Percentiles rank a stretch among this genome's conserved stretches.
phyloP scores from a whole-genome alignment of 139 green algal genomes.

The Chlorella ohadii region DNA sequence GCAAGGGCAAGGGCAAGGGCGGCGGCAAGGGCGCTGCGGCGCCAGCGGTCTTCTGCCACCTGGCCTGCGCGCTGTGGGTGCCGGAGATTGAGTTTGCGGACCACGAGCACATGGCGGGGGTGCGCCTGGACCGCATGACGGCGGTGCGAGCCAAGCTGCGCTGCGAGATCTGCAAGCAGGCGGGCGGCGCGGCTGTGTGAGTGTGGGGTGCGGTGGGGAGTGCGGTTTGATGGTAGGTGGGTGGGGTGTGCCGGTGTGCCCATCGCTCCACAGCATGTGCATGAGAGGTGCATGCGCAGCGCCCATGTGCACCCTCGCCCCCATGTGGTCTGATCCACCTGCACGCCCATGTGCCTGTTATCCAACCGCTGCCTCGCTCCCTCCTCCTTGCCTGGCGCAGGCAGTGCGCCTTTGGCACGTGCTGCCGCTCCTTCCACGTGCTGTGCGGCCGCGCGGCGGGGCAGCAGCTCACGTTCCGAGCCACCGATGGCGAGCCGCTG shows the following conservation, averaged over 20 bases:
- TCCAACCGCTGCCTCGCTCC: neutral
- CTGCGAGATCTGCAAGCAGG: conserved; percentile 54
- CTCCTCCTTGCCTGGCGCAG: conserved; percentile 10
- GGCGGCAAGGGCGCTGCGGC: neutral
- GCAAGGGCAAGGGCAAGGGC: neutral
- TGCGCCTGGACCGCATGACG: conserved; percentile 37
- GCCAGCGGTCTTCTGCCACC: conserved; percentile 31
- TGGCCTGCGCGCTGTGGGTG: conserved; percentile 53
- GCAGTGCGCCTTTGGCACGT: conserved; percentile 48
- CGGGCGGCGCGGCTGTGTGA: conserved; percentile 51
- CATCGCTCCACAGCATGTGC: too few relatives aligned
- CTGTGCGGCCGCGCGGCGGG: conserved; percentile 36
- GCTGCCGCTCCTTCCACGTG: conserved; percentile 51
- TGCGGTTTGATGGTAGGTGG: neutral
- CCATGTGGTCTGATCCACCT: neutral
- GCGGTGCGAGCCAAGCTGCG: conserved; percentile 33
- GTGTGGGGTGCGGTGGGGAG: conserved; percentile 11
- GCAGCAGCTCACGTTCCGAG: conserved; percentile 18
- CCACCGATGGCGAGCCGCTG: conserved; percentile 44
- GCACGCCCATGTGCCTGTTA: too few relatives aligned
- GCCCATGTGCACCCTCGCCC: too few relatives aligned
- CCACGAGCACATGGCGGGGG: conserved; percentile 29
- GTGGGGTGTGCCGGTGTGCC: too few relatives aligned
- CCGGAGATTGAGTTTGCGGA: conserved; percentile 41
- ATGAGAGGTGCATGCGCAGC: too few relatives aligned